phyloP scores from a whole-genome alignment of 1,284 basidiomycete genomes.

The Tremellales sp. region DNA sequence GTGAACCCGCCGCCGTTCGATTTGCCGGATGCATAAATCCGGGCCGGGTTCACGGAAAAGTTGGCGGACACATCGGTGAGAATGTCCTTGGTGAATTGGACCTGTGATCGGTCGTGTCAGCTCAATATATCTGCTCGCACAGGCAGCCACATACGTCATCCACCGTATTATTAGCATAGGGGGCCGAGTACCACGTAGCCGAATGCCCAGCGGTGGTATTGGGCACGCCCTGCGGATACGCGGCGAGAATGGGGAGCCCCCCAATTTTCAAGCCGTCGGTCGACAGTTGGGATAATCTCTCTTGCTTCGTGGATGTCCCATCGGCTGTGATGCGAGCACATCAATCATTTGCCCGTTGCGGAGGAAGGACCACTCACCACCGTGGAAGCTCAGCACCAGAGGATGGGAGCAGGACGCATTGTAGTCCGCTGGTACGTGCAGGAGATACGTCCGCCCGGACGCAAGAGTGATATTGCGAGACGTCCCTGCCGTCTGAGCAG shows the following conservation, averaged over 20 bases:
- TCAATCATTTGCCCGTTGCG: neutral
- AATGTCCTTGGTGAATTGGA: slow-evolving; percentile 27
- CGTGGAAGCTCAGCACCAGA: slow-evolving; percentile 27
- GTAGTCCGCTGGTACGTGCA: slow-evolving; percentile 23
- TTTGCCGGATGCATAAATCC: slow-evolving; percentile 27
- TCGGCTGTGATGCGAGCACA: slow-evolving; percentile 16
- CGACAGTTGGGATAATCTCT: slow-evolving; percentile 23
- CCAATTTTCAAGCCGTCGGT: slow-evolving; percentile 16
- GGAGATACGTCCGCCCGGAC: slow-evolving; percentile 18
- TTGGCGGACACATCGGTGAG: slow-evolving; percentile 15
- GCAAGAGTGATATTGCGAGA: slow-evolving; percentile 10
- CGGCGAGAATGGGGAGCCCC: slow-evolving; percentile 21
- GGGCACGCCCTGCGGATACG: slow-evolving; percentile 26
- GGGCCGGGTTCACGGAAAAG: slow-evolving; percentile 17
- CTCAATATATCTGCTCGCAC: neutral
- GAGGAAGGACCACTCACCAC: slow-evolving; percentile 20
- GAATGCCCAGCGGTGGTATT: slow-evolving; percentile 24
- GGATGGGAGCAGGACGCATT: slow-evolving; percentile 16
- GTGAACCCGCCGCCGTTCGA: slow-evolving; percentile 29
- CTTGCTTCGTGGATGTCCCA: slow-evolving; percentile 21
- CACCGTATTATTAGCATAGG: slow-evolving; percentile 26
- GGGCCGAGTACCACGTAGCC: slow-evolving; percentile 24
- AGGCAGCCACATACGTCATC: slow-evolving; percentile 24
- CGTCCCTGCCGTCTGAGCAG: no score
- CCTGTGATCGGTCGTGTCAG: slow-evolving; percentile 5